Base-by-base conservation (phyloP, 805 yeast species). In the Candida nanaspora region DNA sequence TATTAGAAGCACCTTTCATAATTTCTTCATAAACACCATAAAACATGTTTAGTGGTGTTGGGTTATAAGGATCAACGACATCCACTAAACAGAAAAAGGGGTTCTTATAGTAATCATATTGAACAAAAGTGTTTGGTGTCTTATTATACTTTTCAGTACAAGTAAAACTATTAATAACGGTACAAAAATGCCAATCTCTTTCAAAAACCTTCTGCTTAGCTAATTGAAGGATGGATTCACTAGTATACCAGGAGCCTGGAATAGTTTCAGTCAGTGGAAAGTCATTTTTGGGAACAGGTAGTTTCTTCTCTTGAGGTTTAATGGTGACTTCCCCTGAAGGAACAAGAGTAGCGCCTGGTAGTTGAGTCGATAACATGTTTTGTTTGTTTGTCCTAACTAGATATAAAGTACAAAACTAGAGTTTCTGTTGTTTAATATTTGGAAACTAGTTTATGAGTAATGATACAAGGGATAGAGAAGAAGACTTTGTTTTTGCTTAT, bases 111-210 rank as follows among this genome's bases (percentile, higher is more conserved):
- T 51, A 51, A 35, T 55, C 45, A 45, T 51, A 44, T 44, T 58
- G 62, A 6, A 52, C 39, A 14, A 50, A 54, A 15, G 45, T 59
- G 3, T 37, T 29, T 9, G 39, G 33, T 4, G 48, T 51, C 25
- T 46, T 51, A 23, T 50, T 46, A 19, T 38, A 33, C 3, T 35
- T 38, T 10, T 51, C 50, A 32, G 44, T 41, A 32, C 37, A 44
- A 11, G 41, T 36, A 26, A 54, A 55, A 3, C 54, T 46, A 35
- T 45, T 47, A 20, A 56, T 39, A 9, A 48, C 39, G 16, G 48
- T 31, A 8, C 53, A 43, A 37, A 55, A 56, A 38, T 52, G 57
- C 62, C 62, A 57, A 18, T 60, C 61, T 25, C 52, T 48, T 42
- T 54, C 48, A 32, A 48, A 56, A 27, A 56, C 46, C 27, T 48